phyloP scores from a whole-genome alignment of 352 stramenopile species.

The Globisporangium barbulae region DNA sequence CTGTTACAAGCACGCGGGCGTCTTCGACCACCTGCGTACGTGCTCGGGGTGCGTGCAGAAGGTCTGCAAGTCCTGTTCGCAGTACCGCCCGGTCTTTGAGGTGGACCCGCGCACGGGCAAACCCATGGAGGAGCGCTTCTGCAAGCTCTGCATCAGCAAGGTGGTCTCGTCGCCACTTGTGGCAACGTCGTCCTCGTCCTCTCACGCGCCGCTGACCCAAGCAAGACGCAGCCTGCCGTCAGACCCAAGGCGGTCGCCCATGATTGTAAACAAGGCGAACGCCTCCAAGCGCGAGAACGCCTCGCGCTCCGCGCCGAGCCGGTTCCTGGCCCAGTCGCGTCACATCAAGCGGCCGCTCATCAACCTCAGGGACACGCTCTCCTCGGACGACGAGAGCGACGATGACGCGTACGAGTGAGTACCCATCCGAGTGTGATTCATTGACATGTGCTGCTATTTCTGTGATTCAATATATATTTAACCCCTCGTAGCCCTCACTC shows the following conservation, averaged over 20 bases:
- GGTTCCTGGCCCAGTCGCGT: conserved; percentile 9
- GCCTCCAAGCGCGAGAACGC: not conserved
- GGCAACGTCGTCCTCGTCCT: not conserved
- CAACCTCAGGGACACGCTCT: not conserved
- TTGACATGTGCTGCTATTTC: not conserved
- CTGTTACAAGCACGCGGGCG: conserved; percentile 6
- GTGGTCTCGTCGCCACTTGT: not conserved
- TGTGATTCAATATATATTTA: not conserved
- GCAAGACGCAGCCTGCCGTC: conserved; percentile 2
- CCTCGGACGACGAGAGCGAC: conserved; percentile 10
- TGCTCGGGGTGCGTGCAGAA: conserved; percentile 34
- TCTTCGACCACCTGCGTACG: conserved; percentile 3
- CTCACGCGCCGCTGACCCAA: not conserved
- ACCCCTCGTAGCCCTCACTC: no score
- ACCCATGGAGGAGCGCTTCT: conserved; percentile 10
- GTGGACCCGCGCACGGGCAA: conserved; percentile 8
- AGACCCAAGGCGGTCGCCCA: not conserved
- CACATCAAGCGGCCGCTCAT: conserved; percentile 14
- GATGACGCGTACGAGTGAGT: not conserved
- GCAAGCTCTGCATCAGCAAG: conserved; percentile 17
- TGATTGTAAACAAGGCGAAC: conserved; percentile 4
- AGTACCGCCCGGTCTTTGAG: conserved; percentile 10
- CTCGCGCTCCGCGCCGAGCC: conserved; percentile 1
- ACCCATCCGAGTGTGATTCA: no score
- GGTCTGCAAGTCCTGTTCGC: conserved; percentile 36